Base-by-base conservation (phyloP, 1,139 yeast genomes). In the Sugiyamaella castrensis region DNA sequence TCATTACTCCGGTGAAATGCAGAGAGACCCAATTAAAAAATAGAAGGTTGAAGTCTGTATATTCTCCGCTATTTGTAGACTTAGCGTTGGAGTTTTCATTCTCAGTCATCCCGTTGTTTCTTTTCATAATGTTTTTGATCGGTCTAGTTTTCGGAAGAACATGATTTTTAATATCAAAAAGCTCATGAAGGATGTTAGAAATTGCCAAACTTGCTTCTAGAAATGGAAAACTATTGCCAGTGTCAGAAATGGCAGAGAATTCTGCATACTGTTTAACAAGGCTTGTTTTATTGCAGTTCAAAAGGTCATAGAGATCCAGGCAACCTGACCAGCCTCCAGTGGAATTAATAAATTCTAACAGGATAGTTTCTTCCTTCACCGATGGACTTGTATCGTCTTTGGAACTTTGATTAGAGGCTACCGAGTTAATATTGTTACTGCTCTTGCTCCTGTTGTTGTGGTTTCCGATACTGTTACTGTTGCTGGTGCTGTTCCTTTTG, bases 1-100 rank as follows among this genome's bases (percentile, higher is more conserved):
- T 77, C 46, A 74, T 70, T 73, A 82, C 75, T 34, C 83, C 75
- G 40, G 73, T 70, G 60, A 77, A 79, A 54, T 80, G 81, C 66
- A 83, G 67, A 34, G 77, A 62, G 49, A 75, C 81, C 78, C 85
- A 79, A 46, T 76, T 72, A 56, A 80, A 75, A 44, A 80, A 71
- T 16, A 76, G 70, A 15, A 71, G 70, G 7, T 30, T 28, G 19
- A 34, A 16, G 32, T n/a, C 26, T 11, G 40, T 24, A 15, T 27
- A 24, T 24, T 19, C n/a, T 36, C 10, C 12, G 32, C 6, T 32
- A 35, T 12, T 16, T 27, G 16, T 39, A 11, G 37, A 9, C 35
- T 24, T 31, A 27, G 13, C 12, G 29, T 19, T 19, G 24, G 24
- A 3, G 5, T 19, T 19, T 30, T 29, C 38, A 37, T 26, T 43